These are phyloP conservation scores for Mucor circinelloides DNA, from an alignment of 371 early-diverging fungal genomes.

Conservation along the genomic window DNA sequence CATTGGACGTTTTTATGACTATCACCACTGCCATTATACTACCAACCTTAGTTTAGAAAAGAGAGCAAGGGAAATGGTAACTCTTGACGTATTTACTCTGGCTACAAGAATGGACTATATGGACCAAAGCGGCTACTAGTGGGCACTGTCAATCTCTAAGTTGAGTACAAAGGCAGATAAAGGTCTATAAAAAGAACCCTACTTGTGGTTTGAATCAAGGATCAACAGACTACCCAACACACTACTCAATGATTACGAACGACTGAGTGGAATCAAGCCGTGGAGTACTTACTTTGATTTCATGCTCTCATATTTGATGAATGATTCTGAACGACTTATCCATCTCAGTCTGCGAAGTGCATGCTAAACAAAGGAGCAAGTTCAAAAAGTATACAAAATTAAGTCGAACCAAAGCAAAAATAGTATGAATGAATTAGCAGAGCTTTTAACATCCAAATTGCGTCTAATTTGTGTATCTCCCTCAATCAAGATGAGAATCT, in stretches of 20 bases:
- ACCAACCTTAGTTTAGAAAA: slow-evolving; percentile 5
- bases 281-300: no score
- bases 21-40: slow-evolving; percentile 6
- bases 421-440: no score
- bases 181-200: slow-evolving; percentile 12
- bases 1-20: slow-evolving; percentile 10
- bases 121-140: slow-evolving; percentile 10
- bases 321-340: no score
- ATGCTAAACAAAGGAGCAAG: no score
- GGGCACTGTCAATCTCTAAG: slow-evolving; percentile 7
- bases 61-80: slow-evolving; percentile 13
- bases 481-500: no score
- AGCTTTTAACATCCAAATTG: no score
- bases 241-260: slow-evolving; percentile 5
- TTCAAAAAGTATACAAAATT: no score
- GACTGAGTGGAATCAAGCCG: slow-evolving; percentile 18
- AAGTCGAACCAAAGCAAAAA: no score
- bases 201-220: background rate
- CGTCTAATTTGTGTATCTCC: no score
- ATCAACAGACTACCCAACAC: slow-evolving; percentile 7
- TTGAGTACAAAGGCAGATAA: no score
- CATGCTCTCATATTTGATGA: no score
- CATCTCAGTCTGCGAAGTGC: no score
- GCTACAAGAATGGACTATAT: slow-evolving; percentile 21
- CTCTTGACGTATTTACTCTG: slow-evolving; percentile 22